Conservation (phyloP, 257 asterid genomes). For the Jaltomata sinuosa region DNA sequence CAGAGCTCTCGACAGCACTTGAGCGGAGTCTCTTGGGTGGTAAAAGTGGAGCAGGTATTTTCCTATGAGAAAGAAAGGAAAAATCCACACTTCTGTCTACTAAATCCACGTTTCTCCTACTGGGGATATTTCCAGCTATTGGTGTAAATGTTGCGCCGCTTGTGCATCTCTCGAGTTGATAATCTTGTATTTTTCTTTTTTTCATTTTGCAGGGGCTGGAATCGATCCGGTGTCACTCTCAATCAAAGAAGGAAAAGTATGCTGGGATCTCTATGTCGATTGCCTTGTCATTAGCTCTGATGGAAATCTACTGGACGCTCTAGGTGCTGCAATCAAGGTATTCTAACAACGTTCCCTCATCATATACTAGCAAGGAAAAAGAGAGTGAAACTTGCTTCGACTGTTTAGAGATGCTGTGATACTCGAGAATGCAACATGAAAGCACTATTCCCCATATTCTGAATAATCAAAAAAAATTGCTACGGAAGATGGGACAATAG, state of each 20-base stretch:
- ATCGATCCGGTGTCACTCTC: constrained; percentile 72
- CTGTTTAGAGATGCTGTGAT: background rate
- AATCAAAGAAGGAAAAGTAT: constrained; percentile 73
- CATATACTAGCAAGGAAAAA: background rate
- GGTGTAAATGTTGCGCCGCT: background rate
- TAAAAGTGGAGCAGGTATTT: constrained; percentile 88
- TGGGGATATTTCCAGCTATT: background rate
- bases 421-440: background rate
- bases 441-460: background rate
- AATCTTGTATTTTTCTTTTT: background rate
- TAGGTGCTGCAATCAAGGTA: constrained; percentile 93
- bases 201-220: constrained; percentile 60
- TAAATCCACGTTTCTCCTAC: background rate
- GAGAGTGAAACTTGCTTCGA: background rate
- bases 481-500: background rate
- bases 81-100: background rate
- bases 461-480: background rate
- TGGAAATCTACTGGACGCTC: constrained; percentile 82
- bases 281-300: constrained; percentile 86
- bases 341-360: background rate
- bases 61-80: background rate
- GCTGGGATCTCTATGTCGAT: constrained; percentile 94
- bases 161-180: background rate
- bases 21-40: constrained; percentile 78
- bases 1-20: constrained; percentile 76